Conservation (phyloP, 2,329 filamentous ascomycete species). For the Stachybotrys chartarum region DNA sequence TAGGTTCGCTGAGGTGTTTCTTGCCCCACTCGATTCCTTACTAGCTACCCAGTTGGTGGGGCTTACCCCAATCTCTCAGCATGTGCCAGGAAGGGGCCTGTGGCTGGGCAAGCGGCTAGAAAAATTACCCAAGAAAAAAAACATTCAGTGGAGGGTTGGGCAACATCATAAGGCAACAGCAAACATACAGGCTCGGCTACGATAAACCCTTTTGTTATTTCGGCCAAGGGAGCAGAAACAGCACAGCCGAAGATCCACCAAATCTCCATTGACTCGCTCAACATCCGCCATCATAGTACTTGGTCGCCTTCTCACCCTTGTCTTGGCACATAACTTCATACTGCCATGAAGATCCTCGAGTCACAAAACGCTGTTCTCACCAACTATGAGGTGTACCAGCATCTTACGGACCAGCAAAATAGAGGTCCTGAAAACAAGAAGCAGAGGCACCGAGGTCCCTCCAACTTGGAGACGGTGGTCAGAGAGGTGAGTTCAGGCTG, state of each 20-base stretch:
- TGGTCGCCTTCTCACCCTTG: no score
- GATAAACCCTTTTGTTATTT: no score
- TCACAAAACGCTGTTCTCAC: constrained; percentile 62
- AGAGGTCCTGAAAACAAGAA: constrained; percentile 34
- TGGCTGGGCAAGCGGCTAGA: not conserved
- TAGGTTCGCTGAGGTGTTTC: not conserved
- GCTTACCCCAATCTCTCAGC: not conserved
- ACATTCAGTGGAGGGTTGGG: not conserved
- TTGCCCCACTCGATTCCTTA: not conserved
- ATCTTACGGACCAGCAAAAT: constrained; percentile 49
- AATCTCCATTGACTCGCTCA: not conserved
- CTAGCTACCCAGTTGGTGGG: not conserved
- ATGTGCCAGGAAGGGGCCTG: not conserved
- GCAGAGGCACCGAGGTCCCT: constrained; percentile 43
- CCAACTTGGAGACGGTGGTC: constrained; percentile 54
- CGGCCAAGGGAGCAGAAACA: not conserved
- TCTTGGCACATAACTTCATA: not conserved
- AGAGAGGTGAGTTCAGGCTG: constrained; percentile 47
- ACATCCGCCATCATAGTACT: no score
- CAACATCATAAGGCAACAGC: not conserved
- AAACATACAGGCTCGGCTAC: no score
- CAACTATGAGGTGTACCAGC: constrained; percentile 67
- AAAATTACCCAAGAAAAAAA: not conserved
- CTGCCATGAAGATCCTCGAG: constrained; percentile 62
- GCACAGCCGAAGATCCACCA: not conserved